These are phyloP conservation scores for Juglanconis juglandina DNA, from an alignment of 2,329 filamentous ascomycete species.

Conservation along the genomic window DNA sequence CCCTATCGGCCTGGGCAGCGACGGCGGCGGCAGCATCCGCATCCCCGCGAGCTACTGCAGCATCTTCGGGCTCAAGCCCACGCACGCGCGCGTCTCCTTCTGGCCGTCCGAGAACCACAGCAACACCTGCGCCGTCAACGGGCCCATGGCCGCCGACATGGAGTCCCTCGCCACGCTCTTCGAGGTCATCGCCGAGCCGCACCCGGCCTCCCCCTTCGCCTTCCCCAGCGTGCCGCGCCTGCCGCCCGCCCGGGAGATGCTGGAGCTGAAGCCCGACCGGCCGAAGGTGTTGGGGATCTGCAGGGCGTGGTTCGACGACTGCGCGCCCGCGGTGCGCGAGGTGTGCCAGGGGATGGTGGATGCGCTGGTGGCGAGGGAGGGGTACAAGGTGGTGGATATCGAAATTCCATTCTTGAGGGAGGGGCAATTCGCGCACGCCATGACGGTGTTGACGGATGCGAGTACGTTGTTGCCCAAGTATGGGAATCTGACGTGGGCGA, in stretches of 20 bases:
- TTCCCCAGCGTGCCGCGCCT: constrained; percentile 30
- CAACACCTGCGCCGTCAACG: constrained; percentile 61
- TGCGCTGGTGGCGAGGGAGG: constrained; percentile 48
- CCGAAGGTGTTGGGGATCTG: constrained; percentile 60
- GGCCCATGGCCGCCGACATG: constrained; percentile 66
- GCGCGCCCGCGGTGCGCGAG: constrained; percentile 39
- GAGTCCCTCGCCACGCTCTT: constrained; percentile 64
- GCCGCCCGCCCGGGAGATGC: constrained; percentile 21
- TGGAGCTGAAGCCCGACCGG: constrained; percentile 19
- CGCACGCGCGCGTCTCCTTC: constrained; percentile 63
- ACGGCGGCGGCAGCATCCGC: constrained; percentile 71
- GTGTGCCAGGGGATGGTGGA: constrained; percentile 44
- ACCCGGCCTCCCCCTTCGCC: constrained; percentile 55
- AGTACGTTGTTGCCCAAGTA: constrained; percentile 45
- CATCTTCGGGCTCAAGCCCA: constrained; percentile 70
- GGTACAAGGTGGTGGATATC: constrained; percentile 54
- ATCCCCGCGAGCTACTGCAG: constrained; percentile 71
- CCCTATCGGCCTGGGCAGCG: constrained; percentile 68
- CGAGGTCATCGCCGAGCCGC: constrained; percentile 60
- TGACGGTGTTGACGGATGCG: constrained; percentile 68
- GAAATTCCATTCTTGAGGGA: constrained; percentile 56
- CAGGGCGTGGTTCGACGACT: constrained; percentile 57
- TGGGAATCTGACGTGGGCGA: constrained; percentile 49
- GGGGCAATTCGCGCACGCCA: constrained; percentile 68
- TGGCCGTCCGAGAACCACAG: constrained; percentile 57